A percentile compares a stretch with the other conserved stretches of the same genome.
These are phyloP conservation scores for Russula dissimulans DNA, from an alignment of 768 basidiomycete species.

Conservation along the genomic window DNA sequence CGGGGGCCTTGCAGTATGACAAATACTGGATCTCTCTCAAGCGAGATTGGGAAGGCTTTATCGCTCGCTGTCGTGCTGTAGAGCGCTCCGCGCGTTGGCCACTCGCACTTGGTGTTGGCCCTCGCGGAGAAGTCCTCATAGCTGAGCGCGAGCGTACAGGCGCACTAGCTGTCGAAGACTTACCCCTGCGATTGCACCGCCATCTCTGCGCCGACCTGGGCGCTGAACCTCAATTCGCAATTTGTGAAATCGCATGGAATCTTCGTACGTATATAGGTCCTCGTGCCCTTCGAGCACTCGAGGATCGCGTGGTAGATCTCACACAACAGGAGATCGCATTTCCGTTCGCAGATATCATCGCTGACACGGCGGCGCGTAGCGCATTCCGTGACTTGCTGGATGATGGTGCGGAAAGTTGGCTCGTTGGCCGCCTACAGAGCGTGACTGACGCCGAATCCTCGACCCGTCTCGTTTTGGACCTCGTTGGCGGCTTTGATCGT, in stretches of 20 bases:
- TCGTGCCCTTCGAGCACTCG: slow-evolving; percentile 31
- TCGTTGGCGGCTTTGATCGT: slow-evolving; percentile 60
- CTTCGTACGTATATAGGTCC: slow-evolving; percentile 46
- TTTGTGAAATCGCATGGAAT: slow-evolving; percentile 56
- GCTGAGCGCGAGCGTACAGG: slow-evolving; percentile 75
- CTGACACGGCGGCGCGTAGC: slow-evolving; percentile 49
- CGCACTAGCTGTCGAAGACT: slow-evolving; percentile 53
- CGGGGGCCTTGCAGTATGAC: slow-evolving; percentile 68
- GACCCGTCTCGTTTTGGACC: slow-evolving; percentile 50
- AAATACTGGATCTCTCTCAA: slow-evolving; percentile 81
- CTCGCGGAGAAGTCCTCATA: slow-evolving; percentile 41
- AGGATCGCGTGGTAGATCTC: slow-evolving; percentile 51
- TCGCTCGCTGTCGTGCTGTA: slow-evolving; percentile 82
- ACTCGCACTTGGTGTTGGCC: slow-evolving; percentile 47
- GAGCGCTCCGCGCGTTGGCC: slow-evolving; percentile 83
- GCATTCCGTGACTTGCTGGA: slow-evolving; percentile 50
- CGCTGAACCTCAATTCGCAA: slow-evolving; percentile 43
- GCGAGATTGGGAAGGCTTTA: slow-evolving; percentile 93
- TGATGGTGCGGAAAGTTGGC: slow-evolving; percentile 52
- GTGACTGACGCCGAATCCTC: slow-evolving; percentile 48
- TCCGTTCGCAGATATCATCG: slow-evolving; percentile 64
- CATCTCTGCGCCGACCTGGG: slow-evolving; percentile 36
- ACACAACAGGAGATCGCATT: slow-evolving; percentile 73
- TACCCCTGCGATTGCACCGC: slow-evolving; percentile 50
- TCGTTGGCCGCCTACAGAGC: slow-evolving; percentile 48